These are phyloP conservation scores for Farysia itapuensis DNA, from an alignment of 1,284 basidiomycete species.

Conservation along the genomic window DNA sequence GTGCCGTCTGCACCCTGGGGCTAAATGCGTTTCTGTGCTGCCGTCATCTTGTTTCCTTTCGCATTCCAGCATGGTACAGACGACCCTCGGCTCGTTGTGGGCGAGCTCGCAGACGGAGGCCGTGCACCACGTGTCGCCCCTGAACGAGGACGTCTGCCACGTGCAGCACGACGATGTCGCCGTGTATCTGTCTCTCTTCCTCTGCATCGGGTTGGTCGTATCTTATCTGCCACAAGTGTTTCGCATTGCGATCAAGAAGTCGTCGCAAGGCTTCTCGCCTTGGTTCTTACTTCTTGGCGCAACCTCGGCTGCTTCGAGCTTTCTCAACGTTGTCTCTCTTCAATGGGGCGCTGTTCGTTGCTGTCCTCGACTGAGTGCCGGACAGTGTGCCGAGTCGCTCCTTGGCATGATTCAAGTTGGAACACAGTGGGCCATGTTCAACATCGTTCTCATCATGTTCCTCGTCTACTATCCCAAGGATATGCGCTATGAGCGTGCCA, in stretches of 20 bases:
- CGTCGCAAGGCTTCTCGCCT: slow-evolving; percentile 85
- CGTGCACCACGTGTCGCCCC: too few relatives aligned
- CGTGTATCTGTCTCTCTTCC: slow-evolving; percentile 71
- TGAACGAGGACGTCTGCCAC: slow-evolving; percentile 35
- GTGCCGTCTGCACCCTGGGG: too few relatives aligned
- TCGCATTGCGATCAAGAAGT: slow-evolving; percentile 64
- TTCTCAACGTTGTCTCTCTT: slow-evolving; percentile 69
- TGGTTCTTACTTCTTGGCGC: slow-evolving; percentile 92
- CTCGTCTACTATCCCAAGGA: slow-evolving; percentile 86
- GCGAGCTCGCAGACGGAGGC: too few relatives aligned
- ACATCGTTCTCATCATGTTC: slow-evolving; percentile 79
- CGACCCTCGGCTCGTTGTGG: slow-evolving; percentile 23
- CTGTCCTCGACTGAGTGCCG: slow-evolving; percentile 64
- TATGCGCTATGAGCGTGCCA: slow-evolving; percentile 68
- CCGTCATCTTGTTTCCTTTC: too few relatives aligned
- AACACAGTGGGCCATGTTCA: slow-evolving; percentile 84
- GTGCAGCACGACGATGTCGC: slow-evolving; percentile 71
- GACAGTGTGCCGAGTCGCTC: slow-evolving; percentile 74
- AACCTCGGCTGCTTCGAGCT: slow-evolving; percentile 64
- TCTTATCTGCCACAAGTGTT: slow-evolving; percentile 90
- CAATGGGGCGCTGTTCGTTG: slow-evolving; percentile 85
- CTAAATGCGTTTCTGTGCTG: too few relatives aligned
- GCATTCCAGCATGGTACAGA: slow-evolving; percentile 23
- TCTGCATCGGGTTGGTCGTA: slow-evolving; percentile 77
- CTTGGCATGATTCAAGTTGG: slow-evolving; percentile 82